Base-by-base conservation (phyloP, 2,329 filamentous ascomycete genomes). In the Penicillium sp. region DNA sequence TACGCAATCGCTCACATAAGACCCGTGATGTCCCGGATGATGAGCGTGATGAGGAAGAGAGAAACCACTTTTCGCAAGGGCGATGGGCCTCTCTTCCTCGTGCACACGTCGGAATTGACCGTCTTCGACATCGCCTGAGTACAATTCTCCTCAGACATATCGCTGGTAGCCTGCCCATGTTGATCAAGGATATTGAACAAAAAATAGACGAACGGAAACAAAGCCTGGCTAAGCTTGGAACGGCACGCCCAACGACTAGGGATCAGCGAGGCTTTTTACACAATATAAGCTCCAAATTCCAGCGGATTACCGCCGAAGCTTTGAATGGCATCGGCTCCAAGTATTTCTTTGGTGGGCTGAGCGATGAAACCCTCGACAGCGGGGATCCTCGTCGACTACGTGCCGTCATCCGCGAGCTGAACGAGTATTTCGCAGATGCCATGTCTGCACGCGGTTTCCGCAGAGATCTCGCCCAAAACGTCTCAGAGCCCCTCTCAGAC, bases 1-100 rank as follows among this genome's bases (percentile, higher is more conserved):
- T 84, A 8, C 78, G 75, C 55, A 84, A 84, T 65, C 61, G 80
- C 37, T 68, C 76, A 57, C 77, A 75, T 63, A 66, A 83, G 63
- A 65, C 78, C 59, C 52, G 48, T 52, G 65, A 61, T 2, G 46
- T 54, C 1, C 67, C 66, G 0, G 65, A 75, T 26, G 61, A 68
- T 6, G 65, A 66, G 7, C 67, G 76, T 40, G 75, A 79, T 58
- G 58, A 64, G 6, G 52, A 64, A 10, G 78, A 79, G 58, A 70
- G 49, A 16, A 61, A 64, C 0, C 78, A 79, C 58, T 79, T 80
- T 52, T 60, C 61, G 46, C 25, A 65, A 46, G 63, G 68, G 56
- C 30, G 71, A 65, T 74, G 73, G 72, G 30, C 61, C 2, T 58
- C 58, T 14, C 51, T 80, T 0, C 42, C 68, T 4, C 60, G 65